Percentiles rank a stretch among this genome's conserved stretches.
Evolutionary conservation across 2,329 filamentous ascomycete genomes (phyloP).

Genomic region (Camillea tinctor): DNA sequence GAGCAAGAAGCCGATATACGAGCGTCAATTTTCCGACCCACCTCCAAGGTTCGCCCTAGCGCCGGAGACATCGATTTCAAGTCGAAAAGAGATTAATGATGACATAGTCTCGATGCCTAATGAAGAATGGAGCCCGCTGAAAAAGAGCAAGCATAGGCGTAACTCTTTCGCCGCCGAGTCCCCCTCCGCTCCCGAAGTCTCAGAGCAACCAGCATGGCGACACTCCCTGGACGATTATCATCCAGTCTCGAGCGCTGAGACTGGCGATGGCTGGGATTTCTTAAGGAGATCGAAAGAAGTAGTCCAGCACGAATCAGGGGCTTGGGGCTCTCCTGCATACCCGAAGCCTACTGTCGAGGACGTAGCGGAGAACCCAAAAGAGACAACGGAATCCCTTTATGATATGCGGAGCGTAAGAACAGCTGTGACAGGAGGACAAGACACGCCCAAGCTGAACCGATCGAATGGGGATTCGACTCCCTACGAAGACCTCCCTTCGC

Average conservation of each 20-base stretch:
- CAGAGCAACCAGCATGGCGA: conserved; percentile 21
- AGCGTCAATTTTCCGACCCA: conserved; percentile 19
- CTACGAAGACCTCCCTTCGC: conserved; percentile 25
- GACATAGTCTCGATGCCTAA: conserved; percentile 12
- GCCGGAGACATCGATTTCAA: conserved; percentile 16
- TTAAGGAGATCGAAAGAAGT: conserved; percentile 34
- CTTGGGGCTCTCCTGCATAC: conserved; percentile 33
- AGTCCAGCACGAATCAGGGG: conserved; percentile 28
- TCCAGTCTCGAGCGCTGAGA: conserved; percentile 18
- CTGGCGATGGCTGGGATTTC: conserved; percentile 31
- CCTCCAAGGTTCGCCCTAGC: conserved; percentile 8
- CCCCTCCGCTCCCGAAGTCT: conserved; percentile 6
- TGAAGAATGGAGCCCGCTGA: conserved; percentile 30
- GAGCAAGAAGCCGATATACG: conserved; percentile 38
- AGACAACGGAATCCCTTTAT: conserved; percentile 36
- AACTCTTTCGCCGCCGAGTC: conserved; percentile 18
- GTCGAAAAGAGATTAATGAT: conserved; percentile 27
- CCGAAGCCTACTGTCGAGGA: conserved; percentile 32
- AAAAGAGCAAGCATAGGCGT: conserved; percentile 34
- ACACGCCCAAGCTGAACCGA: conserved; percentile 35
- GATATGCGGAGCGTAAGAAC: conserved; percentile 29
- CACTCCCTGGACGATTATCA: conserved; percentile 30
- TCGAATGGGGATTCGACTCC: conserved; percentile 28
- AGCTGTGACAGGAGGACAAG: conserved; percentile 34
- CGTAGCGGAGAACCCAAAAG: conserved; percentile 41